These are phyloP conservation scores for Macrotyloma uniflorum DNA, from an alignment of 306 rosid species.

Conservation along the genomic window DNA sequence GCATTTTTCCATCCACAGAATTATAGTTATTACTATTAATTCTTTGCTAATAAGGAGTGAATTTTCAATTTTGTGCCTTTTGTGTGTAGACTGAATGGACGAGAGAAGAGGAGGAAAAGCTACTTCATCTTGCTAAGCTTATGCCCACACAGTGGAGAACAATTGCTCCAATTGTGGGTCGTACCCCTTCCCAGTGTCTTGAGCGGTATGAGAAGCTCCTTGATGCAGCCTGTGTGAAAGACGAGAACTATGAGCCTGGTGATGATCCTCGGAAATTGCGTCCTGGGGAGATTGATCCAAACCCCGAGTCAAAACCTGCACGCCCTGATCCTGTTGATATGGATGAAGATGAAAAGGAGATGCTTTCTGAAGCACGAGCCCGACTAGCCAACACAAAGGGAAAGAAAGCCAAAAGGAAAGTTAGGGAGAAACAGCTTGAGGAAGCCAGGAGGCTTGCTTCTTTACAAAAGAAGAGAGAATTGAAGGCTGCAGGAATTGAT, in stretches of 20 bases:
- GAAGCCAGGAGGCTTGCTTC: constrained; percentile 96
- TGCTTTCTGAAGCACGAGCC: constrained; percentile 95
- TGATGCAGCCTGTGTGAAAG: constrained; percentile 89
- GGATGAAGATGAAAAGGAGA: constrained; percentile 97
- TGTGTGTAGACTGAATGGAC: constrained; percentile 87
- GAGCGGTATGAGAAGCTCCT: constrained; percentile 91
- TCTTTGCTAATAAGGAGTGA: background rate
- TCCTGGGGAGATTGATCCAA: too few relatives aligned
- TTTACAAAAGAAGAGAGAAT: constrained; percentile 81
- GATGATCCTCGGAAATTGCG: constrained; percentile 90
- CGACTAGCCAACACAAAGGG: constrained; percentile 93
- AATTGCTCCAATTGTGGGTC: constrained; percentile 88
- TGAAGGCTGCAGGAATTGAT: constrained; percentile 94
- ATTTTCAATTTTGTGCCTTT: background rate
- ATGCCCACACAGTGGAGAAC: constrained; percentile 97
- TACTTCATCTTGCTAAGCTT: constrained; percentile 90
- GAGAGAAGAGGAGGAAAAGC: constrained; percentile 92
- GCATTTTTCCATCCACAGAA: background rate
- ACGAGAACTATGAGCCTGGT: constrained; percentile 82
- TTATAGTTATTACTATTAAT: background rate
- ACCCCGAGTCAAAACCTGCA: constrained; percentile 89
- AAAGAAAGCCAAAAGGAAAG: constrained; percentile 88
- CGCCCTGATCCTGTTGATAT: constrained; percentile 94
- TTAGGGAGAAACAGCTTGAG: constrained; percentile 95
- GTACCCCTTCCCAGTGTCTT: constrained; percentile 91